These are phyloP conservation scores for Eimeria brunetti DNA, from an alignment of 169 alveolate species.

Conservation along the genomic window DNA sequence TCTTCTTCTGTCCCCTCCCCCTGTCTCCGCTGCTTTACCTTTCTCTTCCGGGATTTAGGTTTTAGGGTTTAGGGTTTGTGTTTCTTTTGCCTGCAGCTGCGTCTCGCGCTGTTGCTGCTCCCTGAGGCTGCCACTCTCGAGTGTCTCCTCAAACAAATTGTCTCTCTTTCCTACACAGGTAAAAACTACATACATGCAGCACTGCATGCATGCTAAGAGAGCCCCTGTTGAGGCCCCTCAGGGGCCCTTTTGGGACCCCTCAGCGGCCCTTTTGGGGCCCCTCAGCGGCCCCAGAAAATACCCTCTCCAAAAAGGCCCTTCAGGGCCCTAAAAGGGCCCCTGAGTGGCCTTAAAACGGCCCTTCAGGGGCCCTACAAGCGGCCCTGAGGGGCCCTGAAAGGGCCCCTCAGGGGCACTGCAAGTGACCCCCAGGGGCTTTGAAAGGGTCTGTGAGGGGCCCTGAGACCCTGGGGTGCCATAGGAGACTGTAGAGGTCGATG, in stretches of 20 bases:
- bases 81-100: constrained; percentile 5
- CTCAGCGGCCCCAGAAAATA: too few species aligned
- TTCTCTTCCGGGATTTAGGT: background rate
- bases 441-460: too few species aligned
- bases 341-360: too few species aligned
- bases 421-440: background rate
- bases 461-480: too few species aligned
- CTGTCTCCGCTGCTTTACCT: too few species aligned
- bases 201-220: background rate
- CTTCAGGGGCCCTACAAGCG: too few species aligned
- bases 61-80: background rate
- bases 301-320: too few species aligned
- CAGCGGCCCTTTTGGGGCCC: background rate
- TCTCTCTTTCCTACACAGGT: constrained; percentile 25
- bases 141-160: background rate
- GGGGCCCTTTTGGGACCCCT: too few species aligned
- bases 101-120: constrained; percentile 46
- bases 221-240: too few species aligned
- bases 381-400: too few species aligned
- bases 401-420: background rate
- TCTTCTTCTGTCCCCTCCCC: too few species aligned
- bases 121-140: background rate
- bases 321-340: too few species aligned
- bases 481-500: background rate
- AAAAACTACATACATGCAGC: background rate